Evolutionary conservation across 208 protist species (phyloP).

Genomic region (Crithidia brevicula): DNA sequence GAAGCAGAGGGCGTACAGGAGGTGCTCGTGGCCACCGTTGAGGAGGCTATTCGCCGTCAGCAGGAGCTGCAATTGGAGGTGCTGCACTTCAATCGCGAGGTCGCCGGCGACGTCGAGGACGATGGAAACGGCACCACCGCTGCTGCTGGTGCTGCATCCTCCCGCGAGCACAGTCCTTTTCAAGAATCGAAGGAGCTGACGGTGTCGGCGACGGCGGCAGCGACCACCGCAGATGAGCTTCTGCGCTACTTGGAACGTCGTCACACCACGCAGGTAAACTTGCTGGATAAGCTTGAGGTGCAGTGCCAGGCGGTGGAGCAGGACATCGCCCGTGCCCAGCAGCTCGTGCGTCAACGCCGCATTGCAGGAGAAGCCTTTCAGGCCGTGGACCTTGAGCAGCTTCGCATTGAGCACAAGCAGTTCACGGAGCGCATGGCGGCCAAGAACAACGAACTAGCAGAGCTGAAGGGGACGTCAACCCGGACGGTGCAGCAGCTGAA

Average conservation of each 20-base stretch:
- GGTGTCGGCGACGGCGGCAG: slow-evolving; percentile 6
- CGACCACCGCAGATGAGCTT: slow-evolving; percentile 82
- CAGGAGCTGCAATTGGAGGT: slow-evolving; percentile 80
- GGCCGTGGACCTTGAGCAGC: slow-evolving; percentile 96
- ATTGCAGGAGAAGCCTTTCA: slow-evolving; percentile 93
- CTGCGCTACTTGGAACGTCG: slow-evolving; percentile 85
- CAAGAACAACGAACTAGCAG: slow-evolving; percentile 94
- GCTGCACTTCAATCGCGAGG: slow-evolving; percentile 76
- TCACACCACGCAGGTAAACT: slow-evolving; percentile 58
- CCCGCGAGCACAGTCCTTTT: background rate
- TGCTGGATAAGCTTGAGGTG: slow-evolving; percentile 87
- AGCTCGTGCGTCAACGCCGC: slow-evolving; percentile 88
- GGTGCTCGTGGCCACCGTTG: slow-evolving; percentile 69
- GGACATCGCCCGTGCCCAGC: slow-evolving; percentile 82
- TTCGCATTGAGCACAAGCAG: slow-evolving; percentile 97
- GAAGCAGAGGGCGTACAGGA: slow-evolving; percentile 66
- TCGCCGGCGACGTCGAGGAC: slow-evolving; percentile 29
- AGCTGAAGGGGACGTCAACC: slow-evolving; percentile 95
- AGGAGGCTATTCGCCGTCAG: slow-evolving; percentile 71
- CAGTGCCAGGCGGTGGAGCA: slow-evolving; percentile 83
- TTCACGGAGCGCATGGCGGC: slow-evolving; percentile 94
- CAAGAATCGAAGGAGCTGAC: slow-evolving; percentile 13
- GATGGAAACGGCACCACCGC: slow-evolving; percentile 1
- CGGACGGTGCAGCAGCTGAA: slow-evolving; percentile 94
- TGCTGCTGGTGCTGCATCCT: background rate